Evolutionary conservation across 108 stramenopile genomes (phyloP), one percentile per base, ranked within the genome.

Genomic region (Nitzschia sp.): DNA sequence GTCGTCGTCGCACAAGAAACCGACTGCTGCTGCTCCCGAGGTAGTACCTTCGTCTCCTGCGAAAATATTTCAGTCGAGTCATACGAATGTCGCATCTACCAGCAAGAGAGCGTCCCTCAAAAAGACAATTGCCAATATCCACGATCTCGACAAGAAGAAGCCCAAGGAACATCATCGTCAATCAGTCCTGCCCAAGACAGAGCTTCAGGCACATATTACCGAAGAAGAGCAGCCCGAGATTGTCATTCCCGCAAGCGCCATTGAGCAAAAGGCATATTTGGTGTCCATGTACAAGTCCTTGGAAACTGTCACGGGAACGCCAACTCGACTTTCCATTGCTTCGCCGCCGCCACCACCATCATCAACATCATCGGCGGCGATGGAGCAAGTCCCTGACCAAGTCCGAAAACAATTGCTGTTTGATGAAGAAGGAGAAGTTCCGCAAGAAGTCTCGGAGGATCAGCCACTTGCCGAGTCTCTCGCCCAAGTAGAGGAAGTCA

Each of bases 231-330:
- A 21, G 36, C 60, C 60, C 1, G 38, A 17, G n/a, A 41, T 61
- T 11, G n/a, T 22, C 17, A 45, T 61, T 25, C 60, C 60, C 16
- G 19, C n/a, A 1, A 19, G 23, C 23, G 35, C 60, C 9, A 41
- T 61, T 5, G 38, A 61, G 45, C 0, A 19, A n/a, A 22, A 21
- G 41, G 41, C 41, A 22, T 31, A 61, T 45, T 19, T 61, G 13
- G 36, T 45, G 3, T 32, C 35, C 1, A 11, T 61, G 41, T 61
- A 61, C 23, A 25, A 38, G 23, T 31, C 60, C 0, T 45, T 61
- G 9, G 23, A 61, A 34, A 21, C 60, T 16, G 60, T 61, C 21
- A 31, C 17, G 9, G 60, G 60, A 22, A 34, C 27, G 17, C 60
- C 60, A 23, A 22, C 60, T 41, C 36, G 41, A 25, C 26, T 26